Conservation (phyloP, 1,139 yeast species). For the Geotrichum fermentans region DNA sequence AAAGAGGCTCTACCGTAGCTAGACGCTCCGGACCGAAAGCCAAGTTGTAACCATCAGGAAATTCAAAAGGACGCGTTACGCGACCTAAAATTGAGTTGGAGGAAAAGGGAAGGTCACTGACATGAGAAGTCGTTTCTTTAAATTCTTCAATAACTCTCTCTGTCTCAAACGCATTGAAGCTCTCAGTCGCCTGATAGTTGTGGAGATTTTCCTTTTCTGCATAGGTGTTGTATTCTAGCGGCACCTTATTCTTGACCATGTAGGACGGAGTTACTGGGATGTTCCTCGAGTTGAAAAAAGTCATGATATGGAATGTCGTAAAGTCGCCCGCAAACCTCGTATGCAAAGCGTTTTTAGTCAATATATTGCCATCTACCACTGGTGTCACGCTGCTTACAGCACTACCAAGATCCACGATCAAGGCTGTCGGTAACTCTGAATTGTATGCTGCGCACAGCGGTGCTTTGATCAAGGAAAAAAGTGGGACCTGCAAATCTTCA, state of each 20-base stretch:
- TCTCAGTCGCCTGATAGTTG: conserved; percentile 29
- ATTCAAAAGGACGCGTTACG: conserved; percentile 59
- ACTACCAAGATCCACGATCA: conserved; percentile 37
- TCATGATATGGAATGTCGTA: conserved; percentile 37
- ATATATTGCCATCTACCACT: conserved; percentile 70
- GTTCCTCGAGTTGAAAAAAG: conserved; percentile 31
- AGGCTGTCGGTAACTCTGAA: conserved; percentile 37
- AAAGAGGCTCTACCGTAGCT: conserved; percentile 70
- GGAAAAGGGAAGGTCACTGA: conserved; percentile 43
- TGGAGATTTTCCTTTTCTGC: conserved; percentile 39
- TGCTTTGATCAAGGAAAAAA: conserved; percentile 73
- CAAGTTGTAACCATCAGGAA: conserved; percentile 67
- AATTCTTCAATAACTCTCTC: conserved; percentile 50
- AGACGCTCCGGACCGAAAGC: conserved; percentile 63
- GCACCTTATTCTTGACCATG: conserved; percentile 33
- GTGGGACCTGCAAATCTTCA: conserved; percentile 76
- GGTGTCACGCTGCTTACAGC: conserved; percentile 69
- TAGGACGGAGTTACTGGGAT: conserved; percentile 36
- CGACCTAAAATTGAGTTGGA: conserved; percentile 27
- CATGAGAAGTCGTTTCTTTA: conserved; percentile 59
- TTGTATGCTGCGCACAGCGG: conserved; percentile 77
- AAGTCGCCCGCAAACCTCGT: conserved; percentile 43
- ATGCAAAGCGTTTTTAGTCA: conserved; percentile 35
- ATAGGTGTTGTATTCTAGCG: conserved; percentile 37
- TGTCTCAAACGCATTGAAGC: conserved; percentile 37